Evolutionary conservation across 2,329 filamentous ascomycete species (phyloP).

Genomic region (Nemania sp.): DNA sequence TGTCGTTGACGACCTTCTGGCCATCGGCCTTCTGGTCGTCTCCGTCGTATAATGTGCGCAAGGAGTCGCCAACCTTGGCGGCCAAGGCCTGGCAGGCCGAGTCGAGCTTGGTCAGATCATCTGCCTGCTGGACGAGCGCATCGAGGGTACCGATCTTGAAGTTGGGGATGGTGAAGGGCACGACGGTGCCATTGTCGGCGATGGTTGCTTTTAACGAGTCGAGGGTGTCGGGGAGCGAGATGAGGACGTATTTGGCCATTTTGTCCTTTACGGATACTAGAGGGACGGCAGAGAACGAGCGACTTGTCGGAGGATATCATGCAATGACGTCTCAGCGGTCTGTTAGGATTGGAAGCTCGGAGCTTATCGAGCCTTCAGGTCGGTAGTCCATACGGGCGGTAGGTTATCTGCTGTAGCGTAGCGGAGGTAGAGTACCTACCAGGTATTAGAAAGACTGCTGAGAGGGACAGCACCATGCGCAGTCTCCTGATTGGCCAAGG

Average conservation of each 20-base stretch:
- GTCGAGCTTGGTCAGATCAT: slow-evolving; percentile 90
- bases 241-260: slow-evolving; percentile 74
- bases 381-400: too few species aligned
- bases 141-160: slow-evolving; percentile 99
- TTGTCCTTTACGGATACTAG: slow-evolving; percentile 16
- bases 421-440: neutral
- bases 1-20: slow-evolving; percentile 94
- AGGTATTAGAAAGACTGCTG: too few species aligned
- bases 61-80: slow-evolving; percentile 82
- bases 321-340: slow-evolving; percentile 25
- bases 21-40: slow-evolving; percentile 81
- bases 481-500: neutral
- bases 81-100: slow-evolving; percentile 79
- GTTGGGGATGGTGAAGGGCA: slow-evolving; percentile 81
- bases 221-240: slow-evolving; percentile 87
- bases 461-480: too few species aligned
- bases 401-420: neutral
- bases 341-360: slow-evolving; percentile 14
- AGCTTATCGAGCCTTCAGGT: neutral
- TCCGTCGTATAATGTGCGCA: slow-evolving; percentile 80
- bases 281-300: slow-evolving; percentile 17
- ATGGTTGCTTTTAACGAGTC: slow-evolving; percentile 74
- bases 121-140: slow-evolving; percentile 91
- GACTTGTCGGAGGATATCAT: slow-evolving; percentile 16
- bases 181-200: slow-evolving; percentile 74